These are phyloP conservation scores for Cladobotryum mycophilum DNA, from an alignment of 2,329 filamentous ascomycete species.

Conservation along the genomic window DNA sequence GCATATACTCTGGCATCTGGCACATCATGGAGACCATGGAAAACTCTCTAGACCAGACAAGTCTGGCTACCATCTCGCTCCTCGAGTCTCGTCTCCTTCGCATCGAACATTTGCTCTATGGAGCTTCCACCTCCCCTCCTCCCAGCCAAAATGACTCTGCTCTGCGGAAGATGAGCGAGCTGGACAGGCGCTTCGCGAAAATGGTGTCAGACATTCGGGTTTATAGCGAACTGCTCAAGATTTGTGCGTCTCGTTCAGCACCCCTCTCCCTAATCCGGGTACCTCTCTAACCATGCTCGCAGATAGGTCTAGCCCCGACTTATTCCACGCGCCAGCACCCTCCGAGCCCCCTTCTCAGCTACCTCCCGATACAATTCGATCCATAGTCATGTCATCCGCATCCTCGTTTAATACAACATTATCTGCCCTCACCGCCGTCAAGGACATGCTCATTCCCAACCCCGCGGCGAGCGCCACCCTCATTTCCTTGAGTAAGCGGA, in stretches of 20 bases:
- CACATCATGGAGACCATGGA: conserved; percentile 20
- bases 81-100: conserved; percentile 54
- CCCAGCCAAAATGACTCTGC: conserved; percentile 33
- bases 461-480: conserved; percentile 49
- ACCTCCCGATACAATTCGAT: conserved; percentile 43
- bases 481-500: conserved; percentile 52
- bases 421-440: conserved; percentile 51
- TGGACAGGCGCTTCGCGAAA: conserved; percentile 48
- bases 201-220: conserved; percentile 47
- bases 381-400: conserved; percentile 51
- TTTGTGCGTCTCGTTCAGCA: conserved; percentile 41
- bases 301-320: conserved; percentile 50
- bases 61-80: conserved; percentile 48
- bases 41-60: conserved; percentile 43
- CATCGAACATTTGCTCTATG: conserved; percentile 54
- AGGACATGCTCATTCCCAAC: conserved; percentile 52
- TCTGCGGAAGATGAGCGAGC: conserved; percentile 38
- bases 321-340: conserved; percentile 44
- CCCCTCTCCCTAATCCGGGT: neutral
- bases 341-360: conserved; percentile 47
- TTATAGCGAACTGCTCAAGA: conserved; percentile 53
- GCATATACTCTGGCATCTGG: neutral
- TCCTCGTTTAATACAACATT: conserved; percentile 49
- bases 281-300: neutral
- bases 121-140: conserved; percentile 30